Conservation (phyloP, 768 basidiomycete genomes). For the Paxillus ammoniavirescens region DNA sequence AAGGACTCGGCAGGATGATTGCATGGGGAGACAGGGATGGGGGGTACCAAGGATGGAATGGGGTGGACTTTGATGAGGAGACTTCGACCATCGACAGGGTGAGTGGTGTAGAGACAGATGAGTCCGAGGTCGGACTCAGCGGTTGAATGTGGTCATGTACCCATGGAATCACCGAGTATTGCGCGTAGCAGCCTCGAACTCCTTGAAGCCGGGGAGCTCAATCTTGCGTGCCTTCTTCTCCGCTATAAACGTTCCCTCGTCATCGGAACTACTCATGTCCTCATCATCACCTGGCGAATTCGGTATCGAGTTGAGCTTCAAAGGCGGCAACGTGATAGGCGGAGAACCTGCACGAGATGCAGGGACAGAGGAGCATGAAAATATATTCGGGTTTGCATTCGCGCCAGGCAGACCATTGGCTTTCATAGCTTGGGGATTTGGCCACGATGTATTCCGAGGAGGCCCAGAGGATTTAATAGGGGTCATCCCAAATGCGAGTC, state of each 20-base stretch:
- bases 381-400: slow-evolving; percentile 5
- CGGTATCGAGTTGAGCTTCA: slow-evolving; percentile 44
- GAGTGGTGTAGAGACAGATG: slow-evolving; percentile 3
- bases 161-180: slow-evolving; percentile 15
- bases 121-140: background rate
- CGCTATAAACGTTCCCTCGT: slow-evolving; percentile 15
- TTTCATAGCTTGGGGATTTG: slow-evolving; percentile 24
- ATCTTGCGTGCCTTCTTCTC: slow-evolving; percentile 32
- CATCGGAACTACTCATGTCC: slow-evolving; percentile 21
- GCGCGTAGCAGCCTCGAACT: slow-evolving; percentile 55
- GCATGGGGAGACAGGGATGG: slow-evolving; percentile 8
- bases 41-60: slow-evolving; percentile 2
- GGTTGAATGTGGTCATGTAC: background rate
- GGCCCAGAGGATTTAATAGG: slow-evolving; percentile 52
- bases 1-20: slow-evolving; percentile 1
- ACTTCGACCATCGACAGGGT: background rate
- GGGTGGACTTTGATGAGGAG: background rate
- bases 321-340: slow-evolving; percentile 69
- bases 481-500: slow-evolving; percentile 90
- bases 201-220: slow-evolving; percentile 61
- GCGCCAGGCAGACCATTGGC: slow-evolving; percentile 9
- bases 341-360: slow-evolving; percentile 64
- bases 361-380: slow-evolving; percentile 38
- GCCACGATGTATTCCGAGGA: slow-evolving; percentile 40
- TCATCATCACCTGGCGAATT: slow-evolving; percentile 11